Percentiles rank a stretch among this genome's conserved stretches.
Evolutionary conservation across 345 rosid species (phyloP).

Genomic region (Acer negundo): DNA sequence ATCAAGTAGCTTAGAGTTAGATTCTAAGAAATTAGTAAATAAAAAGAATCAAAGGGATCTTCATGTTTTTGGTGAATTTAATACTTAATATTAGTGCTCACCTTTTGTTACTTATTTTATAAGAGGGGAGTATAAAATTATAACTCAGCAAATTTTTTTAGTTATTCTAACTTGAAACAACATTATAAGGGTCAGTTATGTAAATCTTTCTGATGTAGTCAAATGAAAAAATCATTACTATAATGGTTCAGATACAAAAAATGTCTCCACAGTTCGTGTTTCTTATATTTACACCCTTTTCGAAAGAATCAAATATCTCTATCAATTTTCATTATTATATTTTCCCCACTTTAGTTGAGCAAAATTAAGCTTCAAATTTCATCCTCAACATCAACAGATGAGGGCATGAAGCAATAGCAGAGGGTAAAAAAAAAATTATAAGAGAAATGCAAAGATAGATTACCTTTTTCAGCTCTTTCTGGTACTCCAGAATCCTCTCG

Average conservation of each 20-base stretch:
- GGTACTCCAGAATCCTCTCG: constrained; percentile 70
- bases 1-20: not conserved
- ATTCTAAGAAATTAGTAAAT: not conserved
- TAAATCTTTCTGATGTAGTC: not conserved
- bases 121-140: not conserved
- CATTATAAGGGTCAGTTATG: not conserved
- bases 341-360: not conserved
- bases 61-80: too few species aligned
- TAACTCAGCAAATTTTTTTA: not conserved
- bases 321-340: not conserved
- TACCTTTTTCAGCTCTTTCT: constrained; percentile 73
- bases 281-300: not conserved
- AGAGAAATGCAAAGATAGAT: not conserved
- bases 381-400: not conserved
- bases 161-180: not conserved
- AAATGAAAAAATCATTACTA: too few species aligned
- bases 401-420: not conserved
- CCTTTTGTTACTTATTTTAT: not conserved
- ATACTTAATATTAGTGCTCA: not conserved
- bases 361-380: not conserved
- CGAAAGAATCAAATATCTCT: not conserved
- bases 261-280: not conserved
- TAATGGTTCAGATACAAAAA: not conserved
- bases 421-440: not conserved
- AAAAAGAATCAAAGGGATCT: not conserved